Evolutionary conservation across 768 basidiomycete species (phyloP).

Genomic region (Leucosporidium scottii): DNA sequence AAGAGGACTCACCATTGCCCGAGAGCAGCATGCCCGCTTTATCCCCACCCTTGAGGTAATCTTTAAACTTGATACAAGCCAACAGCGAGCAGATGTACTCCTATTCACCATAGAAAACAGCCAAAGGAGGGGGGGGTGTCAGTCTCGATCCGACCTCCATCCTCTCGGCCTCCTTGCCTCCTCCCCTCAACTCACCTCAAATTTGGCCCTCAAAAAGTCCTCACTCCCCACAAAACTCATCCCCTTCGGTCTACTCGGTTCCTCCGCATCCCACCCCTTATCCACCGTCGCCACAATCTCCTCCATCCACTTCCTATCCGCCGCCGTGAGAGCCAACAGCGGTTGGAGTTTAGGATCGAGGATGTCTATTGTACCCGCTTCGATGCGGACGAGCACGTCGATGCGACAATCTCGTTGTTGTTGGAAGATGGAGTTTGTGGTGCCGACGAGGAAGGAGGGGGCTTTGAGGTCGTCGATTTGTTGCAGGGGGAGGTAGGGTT

Average conservation of each 20-base stretch:
- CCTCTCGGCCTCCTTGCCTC: neutral
- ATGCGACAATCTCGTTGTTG: conserved; percentile 72
- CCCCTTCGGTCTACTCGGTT: conserved; percentile 52
- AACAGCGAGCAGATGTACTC: conserved; percentile 88
- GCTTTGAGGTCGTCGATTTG: conserved; percentile 83
- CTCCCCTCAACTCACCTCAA: conserved; percentile 37
- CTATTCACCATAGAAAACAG: conserved; percentile 67
- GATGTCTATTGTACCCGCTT: conserved; percentile 79
- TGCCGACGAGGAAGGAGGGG: conserved; percentile 68
- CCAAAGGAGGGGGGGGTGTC: too few species aligned
- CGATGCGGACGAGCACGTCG: conserved; percentile 83
- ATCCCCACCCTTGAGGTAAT: conserved; percentile 60
- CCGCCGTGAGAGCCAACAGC: conserved; percentile 70
- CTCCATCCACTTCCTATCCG: conserved; percentile 89
- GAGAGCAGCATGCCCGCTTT: conserved; percentile 20
- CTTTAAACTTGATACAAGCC: conserved; percentile 79
- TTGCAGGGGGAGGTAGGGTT: conserved; percentile 92
- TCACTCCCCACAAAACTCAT: conserved; percentile 94
- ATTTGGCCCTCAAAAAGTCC: conserved; percentile 84
- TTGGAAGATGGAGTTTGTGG: conserved; percentile 90
- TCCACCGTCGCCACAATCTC: conserved; percentile 73
- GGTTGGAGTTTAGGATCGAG: conserved; percentile 72
- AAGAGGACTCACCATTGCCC: conserved; percentile 10
- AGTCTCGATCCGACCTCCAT: neutral
- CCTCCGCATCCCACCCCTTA: conserved; percentile 63